phyloP scores from a whole-genome alignment of 2,329 filamentous ascomycete species.

The Mollisiaceae sp. region DNA sequence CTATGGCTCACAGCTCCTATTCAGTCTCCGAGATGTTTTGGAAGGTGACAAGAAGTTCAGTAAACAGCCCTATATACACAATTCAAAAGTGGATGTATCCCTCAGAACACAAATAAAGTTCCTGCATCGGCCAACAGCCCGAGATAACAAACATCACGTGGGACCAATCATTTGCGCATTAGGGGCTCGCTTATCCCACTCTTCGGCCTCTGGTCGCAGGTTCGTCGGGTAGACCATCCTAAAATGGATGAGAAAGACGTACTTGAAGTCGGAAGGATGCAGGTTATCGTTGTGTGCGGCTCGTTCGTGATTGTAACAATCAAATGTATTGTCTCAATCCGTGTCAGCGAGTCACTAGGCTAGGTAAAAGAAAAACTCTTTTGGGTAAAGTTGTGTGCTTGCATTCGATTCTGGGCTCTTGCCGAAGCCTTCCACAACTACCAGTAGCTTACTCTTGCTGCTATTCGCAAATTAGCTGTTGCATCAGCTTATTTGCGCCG shows the following conservation, averaged over 20 bases:
- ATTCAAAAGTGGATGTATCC: conserved; percentile 14
- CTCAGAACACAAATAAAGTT: conserved; percentile 10
- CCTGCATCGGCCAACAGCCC: conserved; percentile 14
- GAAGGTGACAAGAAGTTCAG: not conserved
- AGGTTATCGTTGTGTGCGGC: not conserved
- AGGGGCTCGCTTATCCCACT: conserved; percentile 26
- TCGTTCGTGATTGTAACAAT: not conserved
- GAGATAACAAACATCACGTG: conserved; percentile 24
- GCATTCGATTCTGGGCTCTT: no score
- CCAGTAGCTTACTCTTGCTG: not conserved
- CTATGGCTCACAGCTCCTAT: not conserved
- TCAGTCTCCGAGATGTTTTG: not conserved
- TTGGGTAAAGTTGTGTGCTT: no score
- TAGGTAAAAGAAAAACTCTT: no score
- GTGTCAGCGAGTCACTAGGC: not conserved
- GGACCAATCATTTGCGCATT: conserved; percentile 6
- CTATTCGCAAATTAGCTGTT: not conserved
- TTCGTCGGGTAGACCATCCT: conserved; percentile 18
- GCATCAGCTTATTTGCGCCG: no score
- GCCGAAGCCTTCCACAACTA: not conserved
- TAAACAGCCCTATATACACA: conserved; percentile 5
- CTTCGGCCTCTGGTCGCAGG: conserved; percentile 21
- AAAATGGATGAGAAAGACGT: conserved; percentile 8
- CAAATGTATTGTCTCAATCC: no score
- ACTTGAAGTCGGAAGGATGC: not conserved